phyloP scores from a whole-genome alignment of 108 stramenopile species.

The Skeletonema marinoi region DNA sequence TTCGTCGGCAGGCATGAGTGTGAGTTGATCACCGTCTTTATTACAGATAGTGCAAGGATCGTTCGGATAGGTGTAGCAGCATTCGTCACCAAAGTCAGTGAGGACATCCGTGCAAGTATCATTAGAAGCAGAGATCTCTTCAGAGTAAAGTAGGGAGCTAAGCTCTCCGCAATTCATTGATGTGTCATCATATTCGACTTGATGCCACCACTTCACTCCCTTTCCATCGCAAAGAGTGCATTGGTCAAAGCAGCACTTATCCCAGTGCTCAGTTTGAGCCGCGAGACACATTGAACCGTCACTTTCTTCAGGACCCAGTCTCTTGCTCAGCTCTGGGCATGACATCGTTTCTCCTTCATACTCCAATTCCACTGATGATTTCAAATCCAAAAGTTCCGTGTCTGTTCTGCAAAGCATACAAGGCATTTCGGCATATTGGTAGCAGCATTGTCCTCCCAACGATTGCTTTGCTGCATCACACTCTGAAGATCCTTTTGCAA shows the following conservation, averaged over 20 bases:
- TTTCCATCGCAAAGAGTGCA: slow-evolving; percentile 48
- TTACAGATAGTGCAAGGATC: slow-evolving; percentile 44
- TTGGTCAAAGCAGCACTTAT: slow-evolving; percentile 45
- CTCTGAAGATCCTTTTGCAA: slow-evolving; percentile 31
- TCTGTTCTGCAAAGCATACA: slow-evolving; percentile 51
- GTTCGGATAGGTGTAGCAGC: slow-evolving; percentile 40
- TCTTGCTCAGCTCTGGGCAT: slow-evolving; percentile 38
- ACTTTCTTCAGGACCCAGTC: slow-evolving; percentile 31
- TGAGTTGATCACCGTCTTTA: slow-evolving; percentile 26
- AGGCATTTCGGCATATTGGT: slow-evolving; percentile 38
- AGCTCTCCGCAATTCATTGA: slow-evolving; percentile 45
- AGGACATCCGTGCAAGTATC: slow-evolving; percentile 37
- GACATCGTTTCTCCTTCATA: slow-evolving; percentile 39
- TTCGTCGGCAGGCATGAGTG: slow-evolving; percentile 46
- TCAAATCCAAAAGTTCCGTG: slow-evolving; percentile 46
- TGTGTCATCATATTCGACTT: slow-evolving; percentile 36
- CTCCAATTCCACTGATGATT: slow-evolving; percentile 31
- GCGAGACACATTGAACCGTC: slow-evolving; percentile 28
- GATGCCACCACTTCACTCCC: slow-evolving; percentile 50
- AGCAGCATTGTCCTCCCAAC: slow-evolving; percentile 38
- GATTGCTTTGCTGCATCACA: slow-evolving; percentile 48
- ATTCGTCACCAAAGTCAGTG: slow-evolving; percentile 21
- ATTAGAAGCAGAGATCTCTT: slow-evolving; percentile 20
- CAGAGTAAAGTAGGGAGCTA: slow-evolving; percentile 28
- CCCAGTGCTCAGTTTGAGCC: slow-evolving; percentile 36